Evolutionary conservation across 139 green algal genomes (phyloP).

Genomic region (Picochlorum costavermella): DNA sequence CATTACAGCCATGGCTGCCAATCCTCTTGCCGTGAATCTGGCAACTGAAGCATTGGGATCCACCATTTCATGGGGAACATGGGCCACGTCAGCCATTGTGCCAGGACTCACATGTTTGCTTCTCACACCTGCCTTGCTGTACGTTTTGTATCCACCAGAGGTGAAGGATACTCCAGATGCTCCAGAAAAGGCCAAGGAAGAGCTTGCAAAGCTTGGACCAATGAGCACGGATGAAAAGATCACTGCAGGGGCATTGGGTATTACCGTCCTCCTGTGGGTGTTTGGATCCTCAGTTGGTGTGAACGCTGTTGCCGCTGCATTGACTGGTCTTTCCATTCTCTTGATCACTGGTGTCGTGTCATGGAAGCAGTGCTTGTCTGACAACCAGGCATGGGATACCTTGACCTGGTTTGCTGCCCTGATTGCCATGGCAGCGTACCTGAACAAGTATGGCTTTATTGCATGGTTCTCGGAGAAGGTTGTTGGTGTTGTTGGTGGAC

Average conservation of each 20-base stretch:
- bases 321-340: conserved; percentile 89
- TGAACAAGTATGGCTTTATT: conserved; percentile 99
- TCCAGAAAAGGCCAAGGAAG: conserved; percentile 61
- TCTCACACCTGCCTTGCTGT: conserved; percentile 84
- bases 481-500: conserved; percentile 62
- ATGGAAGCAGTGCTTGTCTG: conserved; percentile 68
- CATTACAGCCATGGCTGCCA: conserved; percentile 99
- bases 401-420: conserved; percentile 98
- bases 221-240: conserved; percentile 94
- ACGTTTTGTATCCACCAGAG: conserved; percentile 91
- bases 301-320: conserved; percentile 89
- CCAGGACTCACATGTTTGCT: conserved; percentile 80
- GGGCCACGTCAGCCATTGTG: conserved; percentile 85
- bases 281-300: conserved; percentile 80
- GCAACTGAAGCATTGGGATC: conserved; percentile 67
- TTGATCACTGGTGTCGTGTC: conserved; percentile 80
- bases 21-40: conserved; percentile 95
- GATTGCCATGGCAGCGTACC: conserved; percentile 95
- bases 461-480: conserved; percentile 87
- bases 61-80: conserved; percentile 87
- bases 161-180: conserved; percentile 93
- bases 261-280: conserved; percentile 92
- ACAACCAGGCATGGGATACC: conserved; percentile 90
- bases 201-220: conserved; percentile 90
- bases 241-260: conserved; percentile 71